A percentile compares a stretch with the other conserved stretches of the same genome.
Evolutionary conservation across 2,329 filamentous ascomycete species (phyloP).

Genomic region (Colletotrichum destructivum): DNA sequence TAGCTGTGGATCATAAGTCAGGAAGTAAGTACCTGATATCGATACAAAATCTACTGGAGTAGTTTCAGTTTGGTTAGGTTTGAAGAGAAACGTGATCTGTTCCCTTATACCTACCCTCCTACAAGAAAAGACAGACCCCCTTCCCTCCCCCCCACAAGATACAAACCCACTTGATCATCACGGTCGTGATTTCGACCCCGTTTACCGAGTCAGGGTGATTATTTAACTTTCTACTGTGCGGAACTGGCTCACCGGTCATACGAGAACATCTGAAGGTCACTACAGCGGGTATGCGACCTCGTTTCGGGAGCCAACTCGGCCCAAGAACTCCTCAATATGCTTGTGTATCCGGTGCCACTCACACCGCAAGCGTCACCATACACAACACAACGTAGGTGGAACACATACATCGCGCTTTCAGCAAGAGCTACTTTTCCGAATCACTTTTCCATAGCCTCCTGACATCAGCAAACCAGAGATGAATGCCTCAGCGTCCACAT

Average conservation of each 20-base stretch:
- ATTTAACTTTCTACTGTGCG: not conserved
- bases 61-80: no score
- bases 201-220: not conserved
- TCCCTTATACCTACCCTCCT: no score
- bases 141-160: not conserved
- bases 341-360: not conserved
- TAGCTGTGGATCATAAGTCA: no score
- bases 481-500: not conserved
- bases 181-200: not conserved
- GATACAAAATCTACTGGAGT: no score
- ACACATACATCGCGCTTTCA: not conserved
- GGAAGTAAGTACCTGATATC: no score
- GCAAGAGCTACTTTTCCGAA: not conserved
- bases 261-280: not conserved
- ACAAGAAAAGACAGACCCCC: no score
- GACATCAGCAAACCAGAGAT: not conserved
- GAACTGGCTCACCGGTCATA: not conserved
- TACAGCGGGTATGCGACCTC: not conserved
- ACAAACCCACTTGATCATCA: not conserved
- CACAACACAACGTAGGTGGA: not conserved
- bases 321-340: not conserved
- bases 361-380: not conserved
- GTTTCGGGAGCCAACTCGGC: not conserved
- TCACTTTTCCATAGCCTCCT: not conserved
- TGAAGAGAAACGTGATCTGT: no score